phyloP scores from a whole-genome alignment of 768 basidiomycete genomes.

The Pisolithus orientalis region DNA sequence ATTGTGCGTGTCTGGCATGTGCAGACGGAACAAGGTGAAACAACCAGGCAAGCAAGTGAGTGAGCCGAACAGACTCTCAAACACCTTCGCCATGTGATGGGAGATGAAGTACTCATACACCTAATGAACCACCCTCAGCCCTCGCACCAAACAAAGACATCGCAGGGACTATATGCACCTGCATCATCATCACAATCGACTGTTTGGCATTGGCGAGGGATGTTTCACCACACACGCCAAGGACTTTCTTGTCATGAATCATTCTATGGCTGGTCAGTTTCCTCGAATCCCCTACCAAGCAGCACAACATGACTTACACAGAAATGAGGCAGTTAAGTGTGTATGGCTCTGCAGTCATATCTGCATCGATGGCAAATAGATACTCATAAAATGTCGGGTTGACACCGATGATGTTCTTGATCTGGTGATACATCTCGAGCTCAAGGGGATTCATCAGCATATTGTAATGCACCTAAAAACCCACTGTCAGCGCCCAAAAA shows the following conservation, averaged over 20 bases:
- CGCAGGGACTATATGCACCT: too few species aligned
- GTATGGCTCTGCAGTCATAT: conserved; percentile 86
- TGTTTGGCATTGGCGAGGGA: too few species aligned
- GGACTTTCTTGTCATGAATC: conserved; percentile 95
- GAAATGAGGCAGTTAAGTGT: conserved; percentile 90
- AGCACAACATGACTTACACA: conserved; percentile 53
- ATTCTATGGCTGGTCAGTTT: conserved; percentile 45
- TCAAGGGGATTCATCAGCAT: conserved; percentile 95
- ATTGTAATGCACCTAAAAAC: conserved; percentile 85
- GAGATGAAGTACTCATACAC: too few species aligned
- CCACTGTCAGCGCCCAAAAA: neutral
- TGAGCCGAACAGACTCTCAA: too few species aligned
- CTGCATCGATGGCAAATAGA: conserved; percentile 87
- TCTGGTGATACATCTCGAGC: conserved; percentile 98
- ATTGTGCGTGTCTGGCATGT: too few species aligned
- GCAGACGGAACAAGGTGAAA: too few species aligned
- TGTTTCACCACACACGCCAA: too few species aligned
- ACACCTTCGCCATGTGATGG: too few species aligned
- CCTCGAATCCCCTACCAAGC: neutral
- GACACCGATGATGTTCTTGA: conserved; percentile 99
- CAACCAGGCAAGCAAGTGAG: too few species aligned
- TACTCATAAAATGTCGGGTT: conserved; percentile 99
- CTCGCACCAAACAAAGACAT: too few species aligned
- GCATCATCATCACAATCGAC: too few species aligned
- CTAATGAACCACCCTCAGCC: too few species aligned